These are phyloP conservation scores for Nothophoma quercina DNA, from an alignment of 2,329 filamentous ascomycete genomes.

Conservation along the genomic window DNA sequence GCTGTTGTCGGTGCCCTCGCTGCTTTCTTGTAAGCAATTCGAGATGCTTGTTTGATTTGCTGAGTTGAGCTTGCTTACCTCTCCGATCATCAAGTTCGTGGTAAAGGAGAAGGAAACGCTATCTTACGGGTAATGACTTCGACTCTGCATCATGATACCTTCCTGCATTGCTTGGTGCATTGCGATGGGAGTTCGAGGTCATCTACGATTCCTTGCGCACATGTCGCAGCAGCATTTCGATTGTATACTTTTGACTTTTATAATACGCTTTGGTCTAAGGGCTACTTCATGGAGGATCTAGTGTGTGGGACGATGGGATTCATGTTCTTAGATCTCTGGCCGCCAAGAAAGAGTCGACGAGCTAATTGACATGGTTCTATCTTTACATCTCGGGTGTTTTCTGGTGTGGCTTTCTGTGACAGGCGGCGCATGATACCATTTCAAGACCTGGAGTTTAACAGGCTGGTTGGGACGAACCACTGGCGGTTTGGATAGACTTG, in stretches of 20 bases:
- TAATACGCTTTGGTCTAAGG: constrained; percentile 45
- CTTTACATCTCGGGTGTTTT: constrained; percentile 20
- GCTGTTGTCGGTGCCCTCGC: constrained; percentile 60
- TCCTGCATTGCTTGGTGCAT: constrained; percentile 35
- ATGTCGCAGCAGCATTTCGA: constrained; percentile 44
- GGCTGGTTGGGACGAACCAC: constrained; percentile 7
- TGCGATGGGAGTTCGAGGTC: constrained; percentile 42
- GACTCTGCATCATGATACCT: constrained; percentile 43
- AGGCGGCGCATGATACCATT: constrained; percentile 4
- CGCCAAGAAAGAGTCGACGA: constrained; percentile 36
- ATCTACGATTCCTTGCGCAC: constrained; percentile 31
- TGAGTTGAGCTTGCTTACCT: constrained; percentile 10
- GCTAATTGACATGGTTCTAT: constrained; percentile 45
- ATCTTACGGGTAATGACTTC: constrained; percentile 44
- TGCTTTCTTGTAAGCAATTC: constrained; percentile 49
- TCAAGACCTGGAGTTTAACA: constrained; percentile 11
- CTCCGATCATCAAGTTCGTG: constrained; percentile 10
- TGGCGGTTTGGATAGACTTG: constrained; percentile 1
- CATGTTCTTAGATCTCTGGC: constrained; percentile 45
- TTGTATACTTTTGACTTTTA: constrained; percentile 45
- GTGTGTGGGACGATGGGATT: constrained; percentile 47
- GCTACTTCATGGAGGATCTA: constrained; percentile 40
- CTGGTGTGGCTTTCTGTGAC: constrained; percentile 8
- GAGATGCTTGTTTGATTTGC: constrained; percentile 23
- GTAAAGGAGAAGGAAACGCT: constrained; percentile 29